These are phyloP conservation scores for Populus alba DNA, from an alignment of 345 rosid genomes.

Conservation along the genomic window DNA sequence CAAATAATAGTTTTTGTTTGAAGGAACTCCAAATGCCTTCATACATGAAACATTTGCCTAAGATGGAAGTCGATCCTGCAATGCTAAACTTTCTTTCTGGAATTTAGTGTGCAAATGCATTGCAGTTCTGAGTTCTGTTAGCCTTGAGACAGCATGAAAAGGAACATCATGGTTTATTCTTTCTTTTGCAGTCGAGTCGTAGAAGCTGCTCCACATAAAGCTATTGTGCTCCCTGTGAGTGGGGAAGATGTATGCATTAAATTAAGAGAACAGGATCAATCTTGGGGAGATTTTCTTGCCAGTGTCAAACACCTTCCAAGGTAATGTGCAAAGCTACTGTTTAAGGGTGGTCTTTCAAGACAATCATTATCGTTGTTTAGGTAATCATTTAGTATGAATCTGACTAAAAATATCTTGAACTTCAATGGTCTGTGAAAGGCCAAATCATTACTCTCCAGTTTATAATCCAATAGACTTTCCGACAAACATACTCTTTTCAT, in stretches of 20 bases:
- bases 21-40: too few relatives aligned
- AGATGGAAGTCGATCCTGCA: too few relatives aligned
- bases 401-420: not conserved
- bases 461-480: slow-evolving; percentile 55
- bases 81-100: too few relatives aligned
- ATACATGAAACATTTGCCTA: too few relatives aligned
- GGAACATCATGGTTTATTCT: not conserved
- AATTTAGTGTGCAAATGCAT: not conserved
- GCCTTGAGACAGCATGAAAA: not conserved
- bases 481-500: slow-evolving; percentile 85
- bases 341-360: not conserved
- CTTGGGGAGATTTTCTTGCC: slow-evolving; percentile 69
- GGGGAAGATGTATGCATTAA: slow-evolving; percentile 47
- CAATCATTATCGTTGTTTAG: too few relatives aligned
- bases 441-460: slow-evolving; percentile 40
- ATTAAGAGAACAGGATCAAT: slow-evolving; percentile 64
- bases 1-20: too few relatives aligned
- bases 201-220: slow-evolving; percentile 69
- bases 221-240: slow-evolving; percentile 62
- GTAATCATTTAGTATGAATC: too few relatives aligned
- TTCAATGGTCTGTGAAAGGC: slow-evolving; percentile 31
- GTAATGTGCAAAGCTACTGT: slow-evolving; percentile 24
- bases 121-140: not conserved
- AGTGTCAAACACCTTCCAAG: slow-evolving; percentile 36
- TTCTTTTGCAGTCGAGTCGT: slow-evolving; percentile 61